Evolutionary conservation across 257 asterid species (phyloP), one percentile per base, ranked within the genome.

Genomic region (Echium plantagineum): DNA sequence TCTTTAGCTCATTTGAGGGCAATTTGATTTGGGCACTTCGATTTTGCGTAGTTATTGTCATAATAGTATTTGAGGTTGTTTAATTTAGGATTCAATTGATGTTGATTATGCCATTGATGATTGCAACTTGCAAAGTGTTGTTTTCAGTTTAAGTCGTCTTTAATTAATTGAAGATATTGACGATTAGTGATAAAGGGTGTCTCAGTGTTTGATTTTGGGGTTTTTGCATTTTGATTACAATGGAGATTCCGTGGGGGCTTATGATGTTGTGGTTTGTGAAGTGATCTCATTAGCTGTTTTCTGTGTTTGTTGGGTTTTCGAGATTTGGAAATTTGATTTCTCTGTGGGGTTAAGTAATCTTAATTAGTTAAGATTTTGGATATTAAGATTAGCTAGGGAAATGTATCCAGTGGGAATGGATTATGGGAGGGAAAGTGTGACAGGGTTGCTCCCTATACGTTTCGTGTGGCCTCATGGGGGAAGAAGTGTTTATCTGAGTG

Each of bases 391-490:
- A 32, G 58, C 69, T 60, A 74, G 85, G 72, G 66, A 79, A 75
- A 28, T 70, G 76, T 38, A 78, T 63, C 71, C 72, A 63, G 47
- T 64, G 69, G 82, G 75, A 32, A 83, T 77, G 87, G 89, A 83
- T 71, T 77, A 52, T 71, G 66, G 81, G 70, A 77, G 79, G 38
- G 95, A 77, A 63, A 68, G 74, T 69, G 86, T 83, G 15, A 63
- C 79, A 61, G 83, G 71, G 67, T 68, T 84, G 79, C 74, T 86
- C 55, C 89, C 95, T 0, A 79, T 84, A 15, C 80, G 90, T 54
- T 86, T 89, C 46, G 88, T 81, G 55, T 89, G 97, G 97, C 94
- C 88, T 65, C 74, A 89, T 69, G 97, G 95, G 46, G 97, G 97
- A 18, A 81, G 90, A 69, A 70, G 74, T 70, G 97, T 89, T 75